phyloP scores from a whole-genome alignment of 805 yeast genomes.

The Metschnikowia orientalis region DNA sequence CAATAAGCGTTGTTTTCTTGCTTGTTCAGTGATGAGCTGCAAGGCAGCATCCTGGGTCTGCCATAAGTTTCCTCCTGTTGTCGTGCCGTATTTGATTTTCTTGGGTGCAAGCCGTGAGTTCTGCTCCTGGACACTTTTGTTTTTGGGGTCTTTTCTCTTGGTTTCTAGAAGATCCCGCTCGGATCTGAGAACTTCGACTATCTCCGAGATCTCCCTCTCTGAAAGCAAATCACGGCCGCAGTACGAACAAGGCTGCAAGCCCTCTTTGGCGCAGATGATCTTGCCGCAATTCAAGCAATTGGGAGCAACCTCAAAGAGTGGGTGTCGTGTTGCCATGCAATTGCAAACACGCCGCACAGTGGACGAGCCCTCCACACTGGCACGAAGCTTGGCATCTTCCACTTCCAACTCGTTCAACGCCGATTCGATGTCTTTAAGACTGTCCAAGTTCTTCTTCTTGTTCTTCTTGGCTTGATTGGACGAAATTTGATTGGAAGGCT shows the following conservation, averaged over 20 bases:
- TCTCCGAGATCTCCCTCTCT: conserved; percentile 55
- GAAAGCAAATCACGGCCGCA: conserved; percentile 71
- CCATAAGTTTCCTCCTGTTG: conserved; percentile 60
- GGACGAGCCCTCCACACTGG: conserved; percentile 4
- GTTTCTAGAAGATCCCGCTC: conserved; percentile 43
- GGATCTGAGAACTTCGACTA: conserved; percentile 46
- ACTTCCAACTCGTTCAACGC: conserved; percentile 53
- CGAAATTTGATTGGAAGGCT: conserved; percentile 27
- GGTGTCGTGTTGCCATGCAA: conserved; percentile 86
- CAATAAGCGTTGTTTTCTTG: conserved; percentile 22
- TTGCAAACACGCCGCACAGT: conserved; percentile 46
- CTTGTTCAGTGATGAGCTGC: conserved; percentile 49
- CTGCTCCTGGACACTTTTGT: conserved; percentile 19
- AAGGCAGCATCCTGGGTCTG: conserved; percentile 64
- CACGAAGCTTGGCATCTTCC: conserved; percentile 10
- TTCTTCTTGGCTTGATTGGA: conserved; percentile 26
- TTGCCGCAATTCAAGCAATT: conserved; percentile 94
- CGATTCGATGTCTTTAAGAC: conserved; percentile 59
- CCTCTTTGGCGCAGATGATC: conserved; percentile 86
- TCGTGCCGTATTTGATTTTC: conserved; percentile 51
- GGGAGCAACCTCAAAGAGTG: conserved; percentile 84
- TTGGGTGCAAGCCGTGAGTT: conserved; percentile 24
- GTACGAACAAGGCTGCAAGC: conserved; percentile 81
- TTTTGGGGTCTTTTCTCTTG: conserved; percentile 19
- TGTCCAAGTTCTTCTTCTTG: conserved; percentile 47